Percentiles rank a stretch among this genome's conserved stretches.
Conservation (phyloP, 805 yeast species). For the Candida ovalis region DNA sequence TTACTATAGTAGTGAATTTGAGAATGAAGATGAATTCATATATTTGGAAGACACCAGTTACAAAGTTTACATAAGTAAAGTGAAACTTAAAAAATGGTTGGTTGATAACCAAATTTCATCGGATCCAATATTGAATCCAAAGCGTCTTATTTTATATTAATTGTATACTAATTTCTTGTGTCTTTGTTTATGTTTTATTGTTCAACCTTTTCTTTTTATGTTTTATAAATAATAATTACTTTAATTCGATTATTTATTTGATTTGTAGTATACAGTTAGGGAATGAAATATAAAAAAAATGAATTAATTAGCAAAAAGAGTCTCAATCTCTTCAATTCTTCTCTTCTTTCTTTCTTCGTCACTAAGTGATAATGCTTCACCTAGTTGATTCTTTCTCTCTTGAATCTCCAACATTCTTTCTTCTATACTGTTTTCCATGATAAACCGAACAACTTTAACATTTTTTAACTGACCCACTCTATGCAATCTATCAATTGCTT, state of each 20-base stretch:
- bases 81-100: slow-evolving; percentile 27
- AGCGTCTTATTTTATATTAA: slow-evolving; percentile 25
- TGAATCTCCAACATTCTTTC: slow-evolving; percentile 86
- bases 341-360: slow-evolving; percentile 71
- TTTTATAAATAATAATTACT: background rate
- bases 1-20: slow-evolving; percentile 22
- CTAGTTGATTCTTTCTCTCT: slow-evolving; percentile 74
- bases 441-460: slow-evolving; percentile 76
- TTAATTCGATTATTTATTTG: background rate
- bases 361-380: slow-evolving; percentile 73
- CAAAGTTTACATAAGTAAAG: slow-evolving; percentile 22
- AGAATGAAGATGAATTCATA: slow-evolving; percentile 15
- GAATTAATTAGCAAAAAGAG: slow-evolving; percentile 47
- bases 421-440: slow-evolving; percentile 79
- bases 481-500: slow-evolving; percentile 87
- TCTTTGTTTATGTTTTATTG: no score
- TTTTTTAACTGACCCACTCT: slow-evolving; percentile 78
- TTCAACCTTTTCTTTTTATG: background rate
- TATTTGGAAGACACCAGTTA: slow-evolving; percentile 24
- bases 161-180: no score
- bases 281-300: background rate
- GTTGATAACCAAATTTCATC: slow-evolving; percentile 20
- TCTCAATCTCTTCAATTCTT: slow-evolving; percentile 69
- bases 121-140: slow-evolving; percentile 14
- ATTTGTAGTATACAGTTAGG: background rate